Percentiles rank a stretch among this genome's conserved stretches.
Conservation (phyloP, 495 filamentous ascomycete genomes). For the Cercophora samala region DNA sequence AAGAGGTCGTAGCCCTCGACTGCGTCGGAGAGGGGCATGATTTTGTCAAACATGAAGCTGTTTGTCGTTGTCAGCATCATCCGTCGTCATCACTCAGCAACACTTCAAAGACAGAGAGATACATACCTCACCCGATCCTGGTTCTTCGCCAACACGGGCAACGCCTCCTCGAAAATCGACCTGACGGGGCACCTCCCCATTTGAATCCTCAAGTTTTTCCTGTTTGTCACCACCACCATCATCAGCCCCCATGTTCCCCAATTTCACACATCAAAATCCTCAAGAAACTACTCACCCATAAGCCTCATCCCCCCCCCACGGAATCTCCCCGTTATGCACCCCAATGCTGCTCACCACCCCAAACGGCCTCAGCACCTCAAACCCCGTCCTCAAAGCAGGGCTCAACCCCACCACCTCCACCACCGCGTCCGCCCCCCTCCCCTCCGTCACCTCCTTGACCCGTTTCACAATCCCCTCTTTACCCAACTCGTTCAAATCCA, state of each 20-base stretch:
- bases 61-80: slow-evolving; percentile 22
- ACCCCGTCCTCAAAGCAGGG: slow-evolving; percentile 76
- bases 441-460: slow-evolving; percentile 73
- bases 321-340: slow-evolving; percentile 89
- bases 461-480: slow-evolving; percentile 63
- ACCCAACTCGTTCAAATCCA: slow-evolving; percentile 67
- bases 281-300: slow-evolving; percentile 68
- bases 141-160: slow-evolving; percentile 75
- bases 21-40: slow-evolving; percentile 82
- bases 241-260: slow-evolving; percentile 3
- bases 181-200: slow-evolving; percentile 94
- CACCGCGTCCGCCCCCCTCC: slow-evolving; percentile 84
- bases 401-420: slow-evolving; percentile 90
- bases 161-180: slow-evolving; percentile 73
- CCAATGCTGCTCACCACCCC: slow-evolving; percentile 85
- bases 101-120: not conserved
- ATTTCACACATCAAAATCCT: too few species aligned
- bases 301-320: slow-evolving; percentile 76
- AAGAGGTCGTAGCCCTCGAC: slow-evolving; percentile 89
- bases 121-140: slow-evolving; percentile 77
- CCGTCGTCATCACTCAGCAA: not conserved
- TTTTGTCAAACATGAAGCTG: slow-evolving; percentile 90
- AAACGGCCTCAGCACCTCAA: slow-evolving; percentile 83
- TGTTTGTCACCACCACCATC: slow-evolving; percentile 18
- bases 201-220: slow-evolving; percentile 84